Evolutionary conservation across 495 filamentous ascomycete species (phyloP), one percentile per base, ranked within the genome.

Genomic region (Daldinia vernicosa): DNA sequence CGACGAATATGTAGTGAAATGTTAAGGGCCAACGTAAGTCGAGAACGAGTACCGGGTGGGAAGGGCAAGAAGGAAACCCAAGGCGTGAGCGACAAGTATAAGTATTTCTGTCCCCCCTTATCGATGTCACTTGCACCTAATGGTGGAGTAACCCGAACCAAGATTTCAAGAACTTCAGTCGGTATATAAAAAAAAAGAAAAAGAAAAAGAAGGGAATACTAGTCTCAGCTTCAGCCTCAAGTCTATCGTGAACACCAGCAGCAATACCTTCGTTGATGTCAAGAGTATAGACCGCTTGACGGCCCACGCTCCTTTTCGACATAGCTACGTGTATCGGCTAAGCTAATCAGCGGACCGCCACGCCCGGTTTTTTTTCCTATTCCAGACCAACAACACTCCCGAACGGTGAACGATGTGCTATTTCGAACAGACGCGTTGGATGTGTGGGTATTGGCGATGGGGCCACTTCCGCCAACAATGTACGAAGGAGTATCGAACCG

Each of bases 391-490:
- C 56, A 5, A 57, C 43, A 51, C 17, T 35, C 32, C 55, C 39
- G 60, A 50, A 26, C 63, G 54, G 63, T 51, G 39, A 83, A 83
- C 71, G 62, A 90, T 90, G 88, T 90, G 88, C 82, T 89, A 86
- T 80, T 90, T 85, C 78, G 88, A 90, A 66, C 86, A 88, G 70
- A 84, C 84, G 66, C 81, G 82, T 33, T 91, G 86, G 82, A 70
- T 57, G 43, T 99, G 95, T 82, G 90, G 90, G 75, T 95, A 95
- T 85, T 98, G 89, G 89, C 95, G 94, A 81, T 99, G 96, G 95
- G 92, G 92, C 72, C 90, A 89, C 80, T 98, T 98, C 86, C 89
- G 92, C 69, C 88, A 94, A 80, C 95, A 97, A 72, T 99, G 96
- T 88, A 89, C 91, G 79, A 92, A 91, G 81, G 95, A 99, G 76